Percentiles rank a stretch among this genome's conserved stretches.
Conservation (phyloP, 176 grass and related monocot genomes). For the Olyra latifolia region DNA sequence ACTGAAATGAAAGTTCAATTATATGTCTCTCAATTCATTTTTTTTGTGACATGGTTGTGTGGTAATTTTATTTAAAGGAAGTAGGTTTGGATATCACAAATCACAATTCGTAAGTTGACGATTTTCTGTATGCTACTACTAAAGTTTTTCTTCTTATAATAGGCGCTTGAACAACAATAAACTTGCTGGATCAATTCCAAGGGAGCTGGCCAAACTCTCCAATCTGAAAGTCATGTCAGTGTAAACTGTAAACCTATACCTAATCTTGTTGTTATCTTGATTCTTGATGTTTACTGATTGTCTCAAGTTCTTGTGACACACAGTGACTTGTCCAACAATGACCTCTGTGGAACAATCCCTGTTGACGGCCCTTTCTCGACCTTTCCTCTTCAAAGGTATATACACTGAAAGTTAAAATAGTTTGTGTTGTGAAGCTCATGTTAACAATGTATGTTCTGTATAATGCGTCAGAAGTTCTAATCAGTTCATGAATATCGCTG, state of each 20-base stretch:
- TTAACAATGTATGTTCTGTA: background rate
- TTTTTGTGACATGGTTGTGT: background rate
- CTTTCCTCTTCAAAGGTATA: conserved; percentile 82
- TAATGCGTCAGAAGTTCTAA: background rate
- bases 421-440: background rate
- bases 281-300: conserved; percentile 21
- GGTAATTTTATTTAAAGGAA: background rate
- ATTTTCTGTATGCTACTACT: background rate
- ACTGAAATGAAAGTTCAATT: background rate
- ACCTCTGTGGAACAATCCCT: conserved; percentile 94
- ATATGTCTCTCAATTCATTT: background rate
- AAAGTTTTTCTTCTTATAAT: conserved; percentile 15
- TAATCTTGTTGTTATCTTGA: background rate
- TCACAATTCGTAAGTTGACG: conserved; percentile 1
- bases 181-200: conserved; percentile 85
- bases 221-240: conserved; percentile 96
- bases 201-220: conserved; percentile 75
- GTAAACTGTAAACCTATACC: conserved; percentile 11
- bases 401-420: conserved; percentile 1
- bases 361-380: conserved; percentile 86
- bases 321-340: conserved; percentile 93
- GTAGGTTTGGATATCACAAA: background rate
- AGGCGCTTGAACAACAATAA: conserved; percentile 93
- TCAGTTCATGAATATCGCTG: background rate
- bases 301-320: background rate